Base-by-base conservation (phyloP, 2,329 filamentous ascomycete species). In the Phialocephala sp. region DNA sequence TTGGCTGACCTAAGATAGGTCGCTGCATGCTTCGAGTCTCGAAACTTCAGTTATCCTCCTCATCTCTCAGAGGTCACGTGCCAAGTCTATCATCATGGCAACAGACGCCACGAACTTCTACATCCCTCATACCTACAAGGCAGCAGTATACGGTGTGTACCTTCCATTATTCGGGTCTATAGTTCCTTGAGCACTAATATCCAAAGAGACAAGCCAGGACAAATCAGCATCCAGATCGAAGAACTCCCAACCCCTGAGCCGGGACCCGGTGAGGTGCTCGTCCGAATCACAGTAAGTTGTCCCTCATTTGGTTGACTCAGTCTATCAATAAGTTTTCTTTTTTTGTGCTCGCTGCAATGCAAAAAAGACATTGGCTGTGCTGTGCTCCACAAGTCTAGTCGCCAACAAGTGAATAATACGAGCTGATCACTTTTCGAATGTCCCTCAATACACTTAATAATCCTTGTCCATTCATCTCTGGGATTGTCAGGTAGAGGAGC, bases 201-300 rank as follows among this genome's bases (percentile, higher is more conserved):
- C 2, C 1, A 6, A 11, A 43, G n/a, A 67, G 66, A 89, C 77
- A 82, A 87, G 71, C 87, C 87, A 0, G 87, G 87, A 62, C 82
- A 80, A 12, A 81, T 89, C 66, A 89, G 85, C 3, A 89, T 86
- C 14, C 87, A 88, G 74, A 77, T 89, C 54, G 83, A 84, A 60
- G 85, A 85, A 66, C 76, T 89, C 52, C 86, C 88, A 69, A 86
- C 85, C 52, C 87, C 87, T 3, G 85, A 88, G 74, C 87, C 88
- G 1, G 85, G 85, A 1, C 74, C 82, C 0, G 87, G 87, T 60
- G 82, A 90, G 72, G 85, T 89, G 2, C 75, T 89, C 60, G 80
- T 89, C 67, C 86, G 87, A 67, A 75, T 89, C 82, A 86, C 77
- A 54, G 78, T 69, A n/a, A 59, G 59, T 37, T n/a, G 15, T 52